Base-by-base conservation (phyloP, 164 flowering plant species). In the Umbellularia californica region DNA sequence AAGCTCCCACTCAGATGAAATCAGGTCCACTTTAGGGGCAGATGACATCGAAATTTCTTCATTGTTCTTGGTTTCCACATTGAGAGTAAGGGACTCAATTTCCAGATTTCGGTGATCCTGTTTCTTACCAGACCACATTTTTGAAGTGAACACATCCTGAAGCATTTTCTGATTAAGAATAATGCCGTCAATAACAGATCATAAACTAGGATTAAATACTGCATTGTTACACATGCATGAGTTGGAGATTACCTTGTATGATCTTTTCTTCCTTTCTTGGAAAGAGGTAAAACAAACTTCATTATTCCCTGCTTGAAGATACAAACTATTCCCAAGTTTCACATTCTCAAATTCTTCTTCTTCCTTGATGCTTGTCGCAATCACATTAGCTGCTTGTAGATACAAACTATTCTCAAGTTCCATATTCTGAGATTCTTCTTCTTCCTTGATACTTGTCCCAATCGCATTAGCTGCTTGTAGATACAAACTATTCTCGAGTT, bases 1-100 rank as follows among this genome's bases (percentile, higher is more conserved):
- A 79, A 92, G 83, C 80, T 90, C 95, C 95, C 95, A 90, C 24
- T 89, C 94, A 24, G 90, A 83, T 5, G 69, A 19, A 65, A 79
- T 79, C 66, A 72, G 66, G 65, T 62, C 58, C 58, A 15, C 33
- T 2, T 65, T 2, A 33, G 70, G 25, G 41, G 55, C 19, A 28
- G 84, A 58, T 58, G 78, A 63, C 23, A 70, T 60, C 5, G 55
- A 68, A 58, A 14, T 62, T 63, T 63, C 78, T 11, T 41, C 62
- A 11, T 62, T 50, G 9, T 70, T 70, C 58, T 74, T 73, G 64
- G 64, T 66, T 62, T 30, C 77, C 14, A 70, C 64, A 70, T 84
- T 81, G 15, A 72, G 63, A 58, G 82, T 87, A 58, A 80, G 84
- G 67, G 72, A 80, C 84, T 83, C 78, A 66, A 79, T 82, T 58